Conservation (phyloP, 148 eudicot species). For the Agrostemma githago region DNA sequence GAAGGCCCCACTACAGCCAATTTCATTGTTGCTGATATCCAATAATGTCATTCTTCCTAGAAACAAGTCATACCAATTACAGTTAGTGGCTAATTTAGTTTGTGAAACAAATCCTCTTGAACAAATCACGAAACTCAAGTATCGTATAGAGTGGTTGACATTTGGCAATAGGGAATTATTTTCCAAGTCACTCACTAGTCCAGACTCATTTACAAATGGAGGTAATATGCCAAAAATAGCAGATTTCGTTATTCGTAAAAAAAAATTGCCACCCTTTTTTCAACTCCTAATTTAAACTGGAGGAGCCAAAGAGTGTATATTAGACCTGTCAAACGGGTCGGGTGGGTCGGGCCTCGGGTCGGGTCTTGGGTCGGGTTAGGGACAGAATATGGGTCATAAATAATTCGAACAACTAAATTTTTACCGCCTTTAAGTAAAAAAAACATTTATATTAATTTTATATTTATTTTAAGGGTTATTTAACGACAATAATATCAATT, state of each 20-base stretch:
- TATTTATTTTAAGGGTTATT: no score
- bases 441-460: no score
- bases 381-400: no score
- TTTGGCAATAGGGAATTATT: neutral
- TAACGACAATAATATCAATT: no score
- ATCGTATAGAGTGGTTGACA: neutral
- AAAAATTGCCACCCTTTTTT: neutral
- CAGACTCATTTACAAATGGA: neutral
- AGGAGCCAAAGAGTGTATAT: neutral
- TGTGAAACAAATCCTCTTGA: neutral
- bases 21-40: slow-evolving; percentile 84
- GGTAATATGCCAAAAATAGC: neutral
- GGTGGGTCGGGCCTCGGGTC: no score
- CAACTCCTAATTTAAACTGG: neutral
- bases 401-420: no score
- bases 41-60: slow-evolving; percentile 49
- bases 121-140: neutral
- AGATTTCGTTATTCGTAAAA: neutral
- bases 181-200: neutral
- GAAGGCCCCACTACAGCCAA: slow-evolving; percentile 68
- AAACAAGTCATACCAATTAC: slow-evolving; percentile 12
- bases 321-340: no score
- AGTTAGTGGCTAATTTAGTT: neutral
- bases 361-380: no score
- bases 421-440: no score